Evolutionary conservation across 768 basidiomycete species (phyloP).

Genomic region (Leccinum olivaceopallidum): DNA sequence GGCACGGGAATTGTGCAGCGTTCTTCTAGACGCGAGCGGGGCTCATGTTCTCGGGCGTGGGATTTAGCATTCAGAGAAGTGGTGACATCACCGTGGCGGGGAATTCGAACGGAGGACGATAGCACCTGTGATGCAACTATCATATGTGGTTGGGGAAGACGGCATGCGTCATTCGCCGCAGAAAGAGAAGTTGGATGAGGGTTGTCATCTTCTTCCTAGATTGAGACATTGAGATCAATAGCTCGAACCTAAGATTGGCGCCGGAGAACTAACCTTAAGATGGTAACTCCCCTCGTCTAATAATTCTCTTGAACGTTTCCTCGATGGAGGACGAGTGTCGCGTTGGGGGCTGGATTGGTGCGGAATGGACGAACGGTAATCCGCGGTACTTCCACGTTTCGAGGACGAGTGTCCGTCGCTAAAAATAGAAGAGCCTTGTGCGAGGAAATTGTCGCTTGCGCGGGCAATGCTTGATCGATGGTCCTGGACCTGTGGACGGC

Average conservation of each 20-base stretch:
- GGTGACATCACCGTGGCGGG: slow-evolving; percentile 14
- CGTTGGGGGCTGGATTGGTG: slow-evolving; percentile 20
- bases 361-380: slow-evolving; percentile 16
- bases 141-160: slow-evolving; percentile 25
- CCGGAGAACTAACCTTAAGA: slow-evolving; percentile 33
- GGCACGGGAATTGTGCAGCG: slow-evolving; percentile 17
- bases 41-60: slow-evolving; percentile 22
- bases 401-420: slow-evolving; percentile 23
- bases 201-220: slow-evolving; percentile 30
- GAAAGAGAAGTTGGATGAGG: slow-evolving; percentile 21
- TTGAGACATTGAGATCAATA: slow-evolving; percentile 27
- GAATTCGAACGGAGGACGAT: slow-evolving; percentile 13
- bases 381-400: slow-evolving; percentile 20
- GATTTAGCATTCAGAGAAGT: slow-evolving; percentile 15
- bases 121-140: slow-evolving; percentile 26
- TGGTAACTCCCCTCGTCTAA: slow-evolving; percentile 29
- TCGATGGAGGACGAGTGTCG: slow-evolving; percentile 27
- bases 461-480: slow-evolving; percentile 34
- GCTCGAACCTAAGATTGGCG: slow-evolving; percentile 30
- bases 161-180: slow-evolving; percentile 24
- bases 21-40: slow-evolving; percentile 28
- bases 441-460: slow-evolving; percentile 34
- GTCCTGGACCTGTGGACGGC: slow-evolving; percentile 30
- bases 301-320: slow-evolving; percentile 34
- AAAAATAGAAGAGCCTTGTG: slow-evolving; percentile 34